Base-by-base conservation (phyloP, 495 filamentous ascomycete genomes). In the Collariella sp. region DNA sequence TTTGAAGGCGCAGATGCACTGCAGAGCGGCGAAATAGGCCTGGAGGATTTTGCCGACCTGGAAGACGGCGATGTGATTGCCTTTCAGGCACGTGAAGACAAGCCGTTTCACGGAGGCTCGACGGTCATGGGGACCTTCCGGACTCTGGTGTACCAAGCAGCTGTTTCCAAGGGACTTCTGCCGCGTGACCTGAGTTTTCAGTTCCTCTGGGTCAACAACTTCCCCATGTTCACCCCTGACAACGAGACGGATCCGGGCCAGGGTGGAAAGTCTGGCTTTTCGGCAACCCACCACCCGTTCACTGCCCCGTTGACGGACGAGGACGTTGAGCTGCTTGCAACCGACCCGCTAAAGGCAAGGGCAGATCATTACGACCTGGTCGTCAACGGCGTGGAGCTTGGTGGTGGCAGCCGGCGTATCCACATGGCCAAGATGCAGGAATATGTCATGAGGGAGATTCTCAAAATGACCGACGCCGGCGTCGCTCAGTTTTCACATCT, bases 361-460 rank as follows among this genome's bases (percentile, higher is more conserved):
- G 91, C 80, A 1, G 90, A 95, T 64, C 88, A 94, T 66, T 98
- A 95, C 67, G 93, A 98, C 62, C 78, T 98, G 15, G 93, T 98
- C 12, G 80, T 97, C 53, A 98, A 98, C 64, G 93, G 93, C 15
- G 82, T 96, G 13, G 93, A 98, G 68, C 78, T 98, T 24, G 93
- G 93, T 39, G 93, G 93, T 12, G 93, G 93, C 10, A 94, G 88
- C 67, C 80, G 86, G 11, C 89, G 93, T 76, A 96, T 97, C 53
- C 93, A 98, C 70, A 78, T 88, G 62, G 83, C 88, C 9, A 77
- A 77, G 33, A 75, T 96, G 60, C 93, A 98, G 65, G 83, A 90
- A 59, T 90, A 86, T 59, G 71, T 98, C 56, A 79, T 98, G 70
- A 77, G 83, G 26, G 79, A 94, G 46, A 79, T 97, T n/a, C 76